phyloP scores from a whole-genome alignment of 305 asterid species.

The Fraxinus xanthoxyloides region DNA sequence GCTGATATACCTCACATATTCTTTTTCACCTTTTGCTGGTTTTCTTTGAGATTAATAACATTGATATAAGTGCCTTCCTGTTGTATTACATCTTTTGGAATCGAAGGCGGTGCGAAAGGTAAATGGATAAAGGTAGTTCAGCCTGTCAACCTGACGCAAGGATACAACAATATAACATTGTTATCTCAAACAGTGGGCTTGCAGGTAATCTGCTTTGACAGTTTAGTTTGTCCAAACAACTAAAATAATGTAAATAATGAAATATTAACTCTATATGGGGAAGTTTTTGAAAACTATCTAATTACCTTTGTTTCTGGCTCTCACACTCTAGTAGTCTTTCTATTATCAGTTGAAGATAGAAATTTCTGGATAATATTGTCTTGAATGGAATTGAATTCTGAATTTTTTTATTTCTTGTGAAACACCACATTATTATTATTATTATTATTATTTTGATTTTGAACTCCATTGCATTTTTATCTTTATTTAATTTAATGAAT shows the following conservation, averaged over 20 bases:
- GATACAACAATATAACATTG: slow-evolving; percentile 67
- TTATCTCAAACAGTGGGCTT: slow-evolving; percentile 84
- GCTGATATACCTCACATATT: background rate
- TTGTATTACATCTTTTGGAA: slow-evolving; percentile 23
- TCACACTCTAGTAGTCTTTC: background rate
- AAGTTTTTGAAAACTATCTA: background rate
- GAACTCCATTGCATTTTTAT: background rate
- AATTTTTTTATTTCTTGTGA: background rate
- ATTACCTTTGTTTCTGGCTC: background rate
- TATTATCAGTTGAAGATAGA: background rate
- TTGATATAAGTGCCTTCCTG: slow-evolving; percentile 9
- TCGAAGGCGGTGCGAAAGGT: slow-evolving; percentile 74
- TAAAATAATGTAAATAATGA: slow-evolving; percentile 18
- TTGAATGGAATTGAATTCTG: background rate
- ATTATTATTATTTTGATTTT: background rate
- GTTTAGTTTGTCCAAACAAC: slow-evolving; percentile 12
- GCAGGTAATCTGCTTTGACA: slow-evolving; percentile 57
- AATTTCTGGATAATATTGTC: background rate
- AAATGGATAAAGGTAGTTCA: slow-evolving; percentile 76
- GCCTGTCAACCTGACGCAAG: slow-evolving; percentile 63
- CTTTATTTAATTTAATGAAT: slow-evolving; percentile 1
- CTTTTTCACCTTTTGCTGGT: slow-evolving; percentile 13
- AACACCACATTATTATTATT: background rate
- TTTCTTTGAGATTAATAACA: slow-evolving; percentile 15
- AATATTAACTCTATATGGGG: background rate